Evolutionary conservation across 495 filamentous ascomycete genomes (phyloP), one percentile per base, ranked within the genome.

Genomic region (Penicillium steckii): DNA sequence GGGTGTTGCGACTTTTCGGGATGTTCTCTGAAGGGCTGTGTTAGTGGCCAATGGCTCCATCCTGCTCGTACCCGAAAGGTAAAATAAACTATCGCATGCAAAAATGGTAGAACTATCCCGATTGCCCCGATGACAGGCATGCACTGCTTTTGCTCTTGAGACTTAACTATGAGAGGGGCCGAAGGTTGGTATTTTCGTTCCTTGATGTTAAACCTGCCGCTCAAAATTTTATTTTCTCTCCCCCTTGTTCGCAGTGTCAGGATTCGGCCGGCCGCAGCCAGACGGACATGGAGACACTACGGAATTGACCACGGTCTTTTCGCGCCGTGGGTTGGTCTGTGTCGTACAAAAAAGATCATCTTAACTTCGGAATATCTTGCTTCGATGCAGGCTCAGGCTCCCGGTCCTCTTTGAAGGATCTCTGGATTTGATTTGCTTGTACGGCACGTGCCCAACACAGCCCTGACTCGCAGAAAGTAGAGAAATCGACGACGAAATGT

Each of bases 191-290:
- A 17, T 37, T 21, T 41, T 23, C 38, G 8, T 22, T 7, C 7
- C 38, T 10, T 29, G 6, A 6, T 5, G 6, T 6, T 5, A 6
- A 6, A 29, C 27, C 27, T 29, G 6, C 6, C 27, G 6, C 12
- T 29, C 27, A 15, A 10, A 35, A 19, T 25, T 17, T 21, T 42
- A 6, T 12, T 21, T 23, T 27, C n/a, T 29, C 55, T 50, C 53
- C 58, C 58, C 43, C n/a, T n/a, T n/a, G n/a, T n/a, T n/a, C n/a
- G n/a, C n/a, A n/a, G n/a, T 61, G 55, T 54, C 50, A 17, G 46
- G 49, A 59, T 53, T 50, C 54, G 54, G 57, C 55, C 58, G 46
- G 50, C 52, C 59, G 60, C 60, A 62, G 49, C 46, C 55, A 15
- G 33, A n/a, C 29, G 43, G 30, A 22, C 46, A 66, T 59, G 46